A percentile compares a stretch with the other conserved stretches of the same genome.
These are phyloP conservation scores for Syncephalastrum racemosum DNA, from an alignment of 371 early-diverging fungal genomes.

Conservation along the genomic window DNA sequence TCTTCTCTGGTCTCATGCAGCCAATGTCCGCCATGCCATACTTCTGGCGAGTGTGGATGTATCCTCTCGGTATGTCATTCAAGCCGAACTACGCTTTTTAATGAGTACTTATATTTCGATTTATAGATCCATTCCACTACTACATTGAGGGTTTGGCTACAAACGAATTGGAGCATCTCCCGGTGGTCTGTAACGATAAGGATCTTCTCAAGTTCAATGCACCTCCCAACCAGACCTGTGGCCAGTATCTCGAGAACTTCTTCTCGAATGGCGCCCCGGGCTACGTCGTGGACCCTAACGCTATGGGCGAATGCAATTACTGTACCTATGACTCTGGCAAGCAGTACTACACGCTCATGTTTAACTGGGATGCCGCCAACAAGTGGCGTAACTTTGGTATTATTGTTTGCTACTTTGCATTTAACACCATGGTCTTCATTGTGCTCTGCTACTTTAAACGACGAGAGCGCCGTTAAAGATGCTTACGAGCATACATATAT, in stretches of 20 bases:
- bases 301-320: slow-evolving; percentile 52
- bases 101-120: not conserved
- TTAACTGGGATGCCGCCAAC: slow-evolving; percentile 58
- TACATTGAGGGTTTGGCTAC: slow-evolving; percentile 64
- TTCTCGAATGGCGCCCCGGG: slow-evolving; percentile 51
- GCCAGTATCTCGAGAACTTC: slow-evolving; percentile 42
- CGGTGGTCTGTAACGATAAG: slow-evolving; percentile 40
- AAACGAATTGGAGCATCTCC: slow-evolving; percentile 55
- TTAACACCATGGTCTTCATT: slow-evolving; percentile 46
- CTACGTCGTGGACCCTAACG: slow-evolving; percentile 47
- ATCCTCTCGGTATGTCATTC: slow-evolving; percentile 34
- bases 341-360: slow-evolving; percentile 37
- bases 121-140: slow-evolving; percentile 64
- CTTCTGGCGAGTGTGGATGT: slow-evolving; percentile 75
- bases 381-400: slow-evolving; percentile 69
- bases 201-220: slow-evolving; percentile 53
- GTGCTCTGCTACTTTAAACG: slow-evolving; percentile 28
- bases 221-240: slow-evolving; percentile 58
- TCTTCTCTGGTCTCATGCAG: slow-evolving; percentile 70
- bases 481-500: not conserved
- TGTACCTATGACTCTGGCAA: slow-evolving; percentile 56
- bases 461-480: slow-evolving; percentile 22
- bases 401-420: slow-evolving; percentile 48
- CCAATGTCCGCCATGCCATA: slow-evolving; percentile 56
- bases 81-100: not conserved